Percentiles rank a stretch among this genome's conserved stretches.
phyloP scores from a whole-genome alignment of 345 rosid genomes.

The Aquilaria malaccensis region DNA sequence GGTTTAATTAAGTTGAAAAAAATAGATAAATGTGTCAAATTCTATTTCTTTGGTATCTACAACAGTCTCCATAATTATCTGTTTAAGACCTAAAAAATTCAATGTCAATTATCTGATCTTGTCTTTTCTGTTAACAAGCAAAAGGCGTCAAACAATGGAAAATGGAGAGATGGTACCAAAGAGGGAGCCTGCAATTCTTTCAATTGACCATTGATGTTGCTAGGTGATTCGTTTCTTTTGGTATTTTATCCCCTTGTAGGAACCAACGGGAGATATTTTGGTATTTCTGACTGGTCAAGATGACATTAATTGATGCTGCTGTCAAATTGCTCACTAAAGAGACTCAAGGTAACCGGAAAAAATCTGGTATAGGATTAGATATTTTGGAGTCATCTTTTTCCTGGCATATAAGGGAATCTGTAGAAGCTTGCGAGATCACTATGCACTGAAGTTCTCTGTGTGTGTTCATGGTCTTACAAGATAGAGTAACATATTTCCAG shows the following conservation, averaged over 20 bases:
- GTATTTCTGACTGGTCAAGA: constrained; percentile 98
- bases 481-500: no score
- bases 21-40: no score
- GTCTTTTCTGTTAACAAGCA: constrained; percentile 28
- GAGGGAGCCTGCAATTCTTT: constrained; percentile 83
- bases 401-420: not conserved
- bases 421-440: no score
- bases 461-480: no score
- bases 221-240: no score
- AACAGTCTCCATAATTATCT: no score
- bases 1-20: no score
- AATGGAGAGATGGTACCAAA: constrained; percentile 30
- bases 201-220: constrained; percentile 22
- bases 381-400: not conserved
- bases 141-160: constrained; percentile 44
- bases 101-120: constrained; percentile 7
- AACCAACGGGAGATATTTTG: constrained; percentile 84
- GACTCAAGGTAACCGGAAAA: constrained; percentile 50
- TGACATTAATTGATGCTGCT: constrained; percentile 80
- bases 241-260: constrained; percentile 27
- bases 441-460: no score
- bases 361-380: constrained; percentile 37
- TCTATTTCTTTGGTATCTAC: no score
- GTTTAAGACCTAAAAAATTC: no score
- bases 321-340: constrained; percentile 63